Percentiles rank a stretch among this genome's conserved stretches.
Evolutionary conservation across 352 stramenopile genomes (phyloP).

Genomic region (Blastocystis sp.): DNA sequence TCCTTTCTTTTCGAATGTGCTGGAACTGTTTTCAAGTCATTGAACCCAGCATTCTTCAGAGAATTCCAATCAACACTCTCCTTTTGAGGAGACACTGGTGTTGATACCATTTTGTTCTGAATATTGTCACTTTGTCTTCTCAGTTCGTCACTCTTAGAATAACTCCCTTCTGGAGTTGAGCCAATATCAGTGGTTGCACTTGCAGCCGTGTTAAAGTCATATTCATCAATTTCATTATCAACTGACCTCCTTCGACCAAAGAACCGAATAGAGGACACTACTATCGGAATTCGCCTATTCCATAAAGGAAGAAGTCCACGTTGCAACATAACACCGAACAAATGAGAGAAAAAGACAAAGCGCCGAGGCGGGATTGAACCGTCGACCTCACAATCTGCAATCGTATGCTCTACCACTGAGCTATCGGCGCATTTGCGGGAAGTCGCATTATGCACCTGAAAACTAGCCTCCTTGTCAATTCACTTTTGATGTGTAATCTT

Average conservation of each 20-base stretch:
- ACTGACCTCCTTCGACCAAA: not conserved
- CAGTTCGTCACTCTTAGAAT: not conserved
- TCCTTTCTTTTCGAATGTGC: not conserved
- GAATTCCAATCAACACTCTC: not conserved
- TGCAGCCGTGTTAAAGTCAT: not conserved
- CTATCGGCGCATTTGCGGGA: not conserved
- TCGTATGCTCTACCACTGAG: slow-evolving; percentile 68
- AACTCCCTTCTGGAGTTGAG: not conserved
- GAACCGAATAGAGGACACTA: not conserved
- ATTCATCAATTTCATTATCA: not conserved
- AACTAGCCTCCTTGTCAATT: not conserved
- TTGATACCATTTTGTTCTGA: not conserved
- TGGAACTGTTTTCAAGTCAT: not conserved
- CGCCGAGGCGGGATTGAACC: slow-evolving; percentile 64
- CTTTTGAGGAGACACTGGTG: not conserved
- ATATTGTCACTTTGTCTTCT: not conserved
- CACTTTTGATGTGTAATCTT: not conserved
- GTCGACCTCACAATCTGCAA: slow-evolving; percentile 68
- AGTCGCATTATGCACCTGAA: not conserved
- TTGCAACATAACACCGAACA: not conserved
- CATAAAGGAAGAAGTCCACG: not conserved
- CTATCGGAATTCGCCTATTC: not conserved
- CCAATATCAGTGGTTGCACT: not conserved
- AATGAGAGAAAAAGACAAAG: slow-evolving; percentile 35
- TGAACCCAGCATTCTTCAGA: slow-evolving; percentile 13